Evolutionary conservation across 2,329 filamentous ascomycete genomes (phyloP).

Genomic region (Exophiala dermatitidis): DNA sequence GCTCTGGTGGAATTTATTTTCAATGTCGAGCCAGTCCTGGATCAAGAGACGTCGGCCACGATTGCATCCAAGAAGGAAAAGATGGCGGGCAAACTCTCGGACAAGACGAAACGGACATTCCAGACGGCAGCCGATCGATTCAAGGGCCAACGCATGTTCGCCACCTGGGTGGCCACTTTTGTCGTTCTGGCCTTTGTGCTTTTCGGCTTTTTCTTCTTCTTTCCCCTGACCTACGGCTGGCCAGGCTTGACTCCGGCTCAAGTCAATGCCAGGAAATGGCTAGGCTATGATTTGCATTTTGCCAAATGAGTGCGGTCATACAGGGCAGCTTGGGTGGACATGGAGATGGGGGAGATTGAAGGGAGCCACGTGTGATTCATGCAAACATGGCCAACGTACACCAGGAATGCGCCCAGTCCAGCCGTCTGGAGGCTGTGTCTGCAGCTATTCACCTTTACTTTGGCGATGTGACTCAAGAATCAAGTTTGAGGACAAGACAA

Average conservation of each 20-base stretch:
- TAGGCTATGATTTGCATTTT: slow-evolving; percentile 96
- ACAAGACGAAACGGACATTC: slow-evolving; percentile 49
- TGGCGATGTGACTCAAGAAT: neutral
- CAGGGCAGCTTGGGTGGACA: neutral
- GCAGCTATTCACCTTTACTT: too few relatives aligned
- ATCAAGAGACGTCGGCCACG: slow-evolving; percentile 34
- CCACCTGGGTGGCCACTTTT: slow-evolving; percentile 68
- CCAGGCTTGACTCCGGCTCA: slow-evolving; percentile 69
- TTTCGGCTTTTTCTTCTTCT: slow-evolving; percentile 85
- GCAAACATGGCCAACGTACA: too few relatives aligned
- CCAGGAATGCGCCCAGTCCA: too few relatives aligned
- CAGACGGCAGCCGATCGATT: slow-evolving; percentile 76
- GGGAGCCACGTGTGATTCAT: neutral
- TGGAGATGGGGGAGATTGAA: neutral
- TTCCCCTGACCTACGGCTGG: slow-evolving; percentile 90
- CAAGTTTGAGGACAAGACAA: too few relatives aligned
- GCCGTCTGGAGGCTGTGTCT: too few relatives aligned
- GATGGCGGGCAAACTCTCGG: slow-evolving; percentile 36
- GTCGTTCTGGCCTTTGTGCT: slow-evolving; percentile 62
- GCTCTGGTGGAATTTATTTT: slow-evolving; percentile 94
- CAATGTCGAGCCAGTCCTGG: slow-evolving; percentile 68
- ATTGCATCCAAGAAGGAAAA: slow-evolving; percentile 30
- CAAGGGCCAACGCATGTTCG: slow-evolving; percentile 66
- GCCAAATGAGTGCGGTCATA: slow-evolving; percentile 62
- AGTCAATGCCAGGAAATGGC: slow-evolving; percentile 82